Evolutionary conservation across 2,329 filamentous ascomycete genomes (phyloP).

Genomic region (Colletotrichum coccodes): DNA sequence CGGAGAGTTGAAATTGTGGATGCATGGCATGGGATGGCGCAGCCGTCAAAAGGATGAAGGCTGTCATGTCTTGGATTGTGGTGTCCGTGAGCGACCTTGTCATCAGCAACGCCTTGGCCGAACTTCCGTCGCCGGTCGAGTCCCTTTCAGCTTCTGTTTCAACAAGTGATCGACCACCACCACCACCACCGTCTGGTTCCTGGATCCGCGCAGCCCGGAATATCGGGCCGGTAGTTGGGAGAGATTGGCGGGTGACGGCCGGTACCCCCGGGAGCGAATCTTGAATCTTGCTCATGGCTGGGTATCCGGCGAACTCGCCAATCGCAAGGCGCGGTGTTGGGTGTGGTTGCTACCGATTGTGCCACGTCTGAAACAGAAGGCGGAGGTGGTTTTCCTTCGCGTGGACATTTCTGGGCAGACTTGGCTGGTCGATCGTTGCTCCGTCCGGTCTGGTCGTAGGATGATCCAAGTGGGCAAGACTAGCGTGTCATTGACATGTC

Average conservation of each 20-base stretch:
- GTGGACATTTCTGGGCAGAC: not conserved
- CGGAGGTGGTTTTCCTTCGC: conserved; percentile 14
- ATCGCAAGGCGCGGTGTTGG: conserved; percentile 1
- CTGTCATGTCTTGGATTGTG: conserved; percentile 6
- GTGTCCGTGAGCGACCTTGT: not conserved
- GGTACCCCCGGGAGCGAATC: conserved; percentile 10
- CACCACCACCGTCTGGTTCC: not conserved
- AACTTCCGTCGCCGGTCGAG: not conserved
- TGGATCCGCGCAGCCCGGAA: not conserved
- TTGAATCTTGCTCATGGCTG: conserved; percentile 19
- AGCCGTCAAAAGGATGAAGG: conserved; percentile 10
- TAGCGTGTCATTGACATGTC: conserved; percentile 28
- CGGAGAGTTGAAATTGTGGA: conserved; percentile 22
- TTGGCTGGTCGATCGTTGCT: conserved; percentile 14
- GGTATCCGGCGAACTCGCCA: conserved; percentile 19
- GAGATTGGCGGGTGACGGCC: conserved; percentile 18
- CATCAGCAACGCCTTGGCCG: conserved; percentile 12
- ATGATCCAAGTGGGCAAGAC: conserved; percentile 25
- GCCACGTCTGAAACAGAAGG: conserved; percentile 30
- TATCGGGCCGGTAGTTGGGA: conserved; percentile 15
- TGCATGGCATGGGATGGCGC: conserved; percentile 27
- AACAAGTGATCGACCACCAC: conserved; percentile 7
- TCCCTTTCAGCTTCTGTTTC: not conserved
- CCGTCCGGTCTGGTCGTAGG: conserved; percentile 9
- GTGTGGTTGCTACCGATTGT: conserved; percentile 17